Percentiles rank a stretch among this genome's conserved stretches.
phyloP scores from a whole-genome alignment of 495 filamentous ascomycete species.

The Penicillium cosmopolitanum region DNA sequence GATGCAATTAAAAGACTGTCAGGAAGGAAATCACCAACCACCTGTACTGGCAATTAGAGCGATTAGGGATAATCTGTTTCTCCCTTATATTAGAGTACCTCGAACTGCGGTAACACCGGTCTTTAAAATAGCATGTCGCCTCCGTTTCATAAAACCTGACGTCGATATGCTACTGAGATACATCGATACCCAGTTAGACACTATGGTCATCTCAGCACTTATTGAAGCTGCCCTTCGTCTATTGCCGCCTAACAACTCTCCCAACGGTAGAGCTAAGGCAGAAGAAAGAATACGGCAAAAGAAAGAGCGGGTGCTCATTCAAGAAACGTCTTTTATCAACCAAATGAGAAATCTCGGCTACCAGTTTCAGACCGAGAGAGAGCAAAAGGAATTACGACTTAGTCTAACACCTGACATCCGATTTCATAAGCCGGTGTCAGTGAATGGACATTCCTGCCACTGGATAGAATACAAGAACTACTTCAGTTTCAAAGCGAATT shows the following conservation, averaged over 20 bases:
- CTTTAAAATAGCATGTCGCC: constrained; percentile 3
- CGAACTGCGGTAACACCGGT: not conserved
- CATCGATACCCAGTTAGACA: constrained; percentile 1
- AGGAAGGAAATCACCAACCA: too few species aligned
- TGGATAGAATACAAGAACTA: constrained; percentile 15
- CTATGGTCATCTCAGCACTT: not conserved
- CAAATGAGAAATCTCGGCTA: constrained; percentile 1
- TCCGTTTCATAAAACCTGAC: not conserved
- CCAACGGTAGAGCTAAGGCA: not conserved
- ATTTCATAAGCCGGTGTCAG: not conserved
- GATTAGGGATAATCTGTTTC: too few species aligned
- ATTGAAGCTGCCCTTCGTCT: constrained; percentile 8
- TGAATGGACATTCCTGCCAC: constrained; percentile 5
- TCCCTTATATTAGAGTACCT: not conserved
- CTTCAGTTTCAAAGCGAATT: constrained; percentile 12
- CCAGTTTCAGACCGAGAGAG: constrained; percentile 2
- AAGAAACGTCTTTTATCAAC: constrained; percentile 2
- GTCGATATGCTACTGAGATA: not conserved
- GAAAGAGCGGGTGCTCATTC: not conserved
- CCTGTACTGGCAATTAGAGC: too few species aligned
- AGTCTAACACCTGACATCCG: constrained; percentile 1
- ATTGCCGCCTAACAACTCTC: not conserved
- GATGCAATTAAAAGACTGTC: too few species aligned
- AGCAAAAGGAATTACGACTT: constrained; percentile 2
- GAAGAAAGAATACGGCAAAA: constrained; percentile 3